Conservation (phyloP, 2,329 filamentous ascomycete genomes). For the Penicillium fuscoglaucum region DNA sequence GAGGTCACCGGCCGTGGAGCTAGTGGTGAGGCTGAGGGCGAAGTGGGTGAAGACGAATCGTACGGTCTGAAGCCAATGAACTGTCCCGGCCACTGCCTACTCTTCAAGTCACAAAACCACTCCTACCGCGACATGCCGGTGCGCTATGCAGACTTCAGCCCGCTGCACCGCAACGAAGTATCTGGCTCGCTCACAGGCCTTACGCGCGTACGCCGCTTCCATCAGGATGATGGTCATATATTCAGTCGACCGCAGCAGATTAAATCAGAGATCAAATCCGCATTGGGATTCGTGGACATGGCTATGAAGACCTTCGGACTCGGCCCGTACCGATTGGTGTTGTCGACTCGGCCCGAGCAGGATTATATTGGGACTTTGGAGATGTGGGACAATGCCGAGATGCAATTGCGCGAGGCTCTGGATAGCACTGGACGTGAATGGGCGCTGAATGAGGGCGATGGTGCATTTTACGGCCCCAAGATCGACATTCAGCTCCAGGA, state of each 20-base stretch:
- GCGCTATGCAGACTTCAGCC: conserved; percentile 82
- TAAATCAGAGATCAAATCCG: conserved; percentile 69
- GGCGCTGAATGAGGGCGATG: conserved; percentile 76
- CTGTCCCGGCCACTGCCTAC: conserved; percentile 82
- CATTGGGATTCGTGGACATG: conserved; percentile 71
- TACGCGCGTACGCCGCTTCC: conserved; percentile 80
- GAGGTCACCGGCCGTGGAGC: conserved; percentile 63
- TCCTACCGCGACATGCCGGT: conserved; percentile 81
- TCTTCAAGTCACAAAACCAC: conserved; percentile 71
- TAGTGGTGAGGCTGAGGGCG: conserved; percentile 44
- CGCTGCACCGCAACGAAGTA: conserved; percentile 82
- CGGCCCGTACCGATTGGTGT: conserved; percentile 70
- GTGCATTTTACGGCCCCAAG: conserved; percentile 89
- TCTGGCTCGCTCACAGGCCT: conserved; percentile 79
- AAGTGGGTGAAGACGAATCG: conserved; percentile 63
- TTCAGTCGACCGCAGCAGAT: conserved; percentile 81
- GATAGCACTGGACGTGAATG: conserved; percentile 66
- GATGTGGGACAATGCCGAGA: conserved; percentile 68
- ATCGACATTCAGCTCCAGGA: conserved; percentile 84
- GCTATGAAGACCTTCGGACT: conserved; percentile 70
- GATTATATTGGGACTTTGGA: conserved; percentile 74
- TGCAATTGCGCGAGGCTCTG: conserved; percentile 64
- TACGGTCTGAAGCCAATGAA: conserved; percentile 93
- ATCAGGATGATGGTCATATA: conserved; percentile 89
- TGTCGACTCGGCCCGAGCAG: conserved; percentile 75